Percentiles rank a stretch among this genome's conserved stretches.
Evolutionary conservation across 495 filamentous ascomycete species (phyloP).

Genomic region (Cetradonia linearis): DNA sequence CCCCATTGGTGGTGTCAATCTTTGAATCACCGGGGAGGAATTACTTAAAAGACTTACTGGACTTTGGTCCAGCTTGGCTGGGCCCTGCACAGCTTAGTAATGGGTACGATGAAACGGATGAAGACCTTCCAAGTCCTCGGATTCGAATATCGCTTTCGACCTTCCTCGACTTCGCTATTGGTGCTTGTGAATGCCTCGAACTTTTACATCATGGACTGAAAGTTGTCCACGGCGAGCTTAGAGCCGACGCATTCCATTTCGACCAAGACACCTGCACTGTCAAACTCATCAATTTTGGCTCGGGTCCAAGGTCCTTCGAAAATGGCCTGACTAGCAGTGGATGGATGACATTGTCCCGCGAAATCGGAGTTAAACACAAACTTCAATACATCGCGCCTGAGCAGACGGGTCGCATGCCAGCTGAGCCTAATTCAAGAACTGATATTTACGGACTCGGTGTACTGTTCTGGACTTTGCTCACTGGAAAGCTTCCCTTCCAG

Average conservation of each 20-base stretch:
- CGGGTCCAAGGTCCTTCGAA: conserved; percentile 75
- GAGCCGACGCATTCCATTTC: conserved; percentile 82
- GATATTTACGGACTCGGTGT: conserved; percentile 85
- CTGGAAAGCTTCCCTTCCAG: conserved; percentile 62
- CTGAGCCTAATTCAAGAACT: conserved; percentile 77
- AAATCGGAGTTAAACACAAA: conserved; percentile 73
- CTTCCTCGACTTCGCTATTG: conserved; percentile 83
- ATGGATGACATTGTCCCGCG: conserved; percentile 69
- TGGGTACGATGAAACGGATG: conserved; percentile 29
- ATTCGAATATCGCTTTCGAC: conserved; percentile 55
- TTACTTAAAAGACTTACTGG: conserved; percentile 55
- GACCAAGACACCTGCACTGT: conserved; percentile 55
- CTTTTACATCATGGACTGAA: conserved; percentile 74
- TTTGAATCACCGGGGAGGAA: conserved; percentile 71
- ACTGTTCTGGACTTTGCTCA: conserved; percentile 76
- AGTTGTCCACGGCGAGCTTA: conserved; percentile 77
- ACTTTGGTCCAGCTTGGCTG: conserved; percentile 68
- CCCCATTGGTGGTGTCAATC: conserved; percentile 58
- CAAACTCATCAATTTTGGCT: conserved; percentile 73
- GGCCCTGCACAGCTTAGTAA: conserved; percentile 42
- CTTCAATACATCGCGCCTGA: conserved; percentile 82
- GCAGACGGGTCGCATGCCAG: conserved; percentile 82
- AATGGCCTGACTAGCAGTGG: conserved; percentile 74
- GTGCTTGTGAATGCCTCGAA: conserved; percentile 73
- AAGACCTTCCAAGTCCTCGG: conserved; percentile 34